Base-by-base conservation (phyloP, 768 basidiomycete genomes). In the Steccherinum ochraceum region DNA sequence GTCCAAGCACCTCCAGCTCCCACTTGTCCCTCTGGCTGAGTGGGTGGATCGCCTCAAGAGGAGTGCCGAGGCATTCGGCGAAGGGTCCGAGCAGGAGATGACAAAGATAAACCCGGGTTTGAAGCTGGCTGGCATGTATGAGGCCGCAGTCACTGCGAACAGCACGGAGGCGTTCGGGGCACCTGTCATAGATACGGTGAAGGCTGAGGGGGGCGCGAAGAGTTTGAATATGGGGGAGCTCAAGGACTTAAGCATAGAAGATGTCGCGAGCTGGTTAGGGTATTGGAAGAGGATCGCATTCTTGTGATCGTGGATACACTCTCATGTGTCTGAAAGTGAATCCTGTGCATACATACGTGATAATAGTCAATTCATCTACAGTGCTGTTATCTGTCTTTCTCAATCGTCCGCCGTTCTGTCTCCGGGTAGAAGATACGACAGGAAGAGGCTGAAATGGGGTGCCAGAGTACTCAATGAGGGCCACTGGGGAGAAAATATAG, bases 101-200 rank as follows among this genome's bases (percentile, higher is more conserved):
- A 45, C 56, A 21, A 52, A 55, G 25, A 7, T 43, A 53, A 61
- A 64, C 43, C 67, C 65, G 4, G 67, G 60, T 12, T 58, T 66
- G 10, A 60, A 61, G 25, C 49, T 65, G 12, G 27, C 64, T 12
- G 54, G 55, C 2, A 63, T 65, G 50, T 65, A 56, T 48, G 7
- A 3, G 39, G 16, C n/a, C 5, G 45, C 40, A 13, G 30, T 12
- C 24, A 20, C 24, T 12, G 24, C 24, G 26, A 46, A 5, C 11
- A 27, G 18, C 21, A 26, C 24, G 3, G 55, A 56, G 39, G 48
- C 51, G 5, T 26, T 56, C 21, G 48, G 55, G 3, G 25, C 41
- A 1, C 23, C 45, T 24, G 10, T 10, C 3, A 21, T 55, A 12
- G 24, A 26, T n/a, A 40, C 48, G 4, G 3, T 42, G 12, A 12